phyloP scores from a whole-genome alignment of 768 basidiomycete species.

The Gautieria morchelliformis region DNA sequence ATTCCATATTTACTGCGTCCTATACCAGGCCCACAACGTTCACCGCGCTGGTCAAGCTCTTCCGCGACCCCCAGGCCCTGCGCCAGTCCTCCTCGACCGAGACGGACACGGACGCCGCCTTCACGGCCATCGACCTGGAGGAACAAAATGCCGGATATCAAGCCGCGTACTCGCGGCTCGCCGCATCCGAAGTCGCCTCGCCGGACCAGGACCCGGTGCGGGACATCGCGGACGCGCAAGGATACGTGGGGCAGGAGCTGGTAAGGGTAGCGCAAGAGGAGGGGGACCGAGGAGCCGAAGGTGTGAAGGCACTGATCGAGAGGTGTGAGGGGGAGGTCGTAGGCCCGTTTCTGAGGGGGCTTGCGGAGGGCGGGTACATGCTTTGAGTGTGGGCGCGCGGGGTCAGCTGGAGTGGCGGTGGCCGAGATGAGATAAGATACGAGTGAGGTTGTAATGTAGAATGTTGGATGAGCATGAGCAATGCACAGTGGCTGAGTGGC shows the following conservation, averaged over 20 bases:
- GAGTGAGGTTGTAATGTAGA: not conserved
- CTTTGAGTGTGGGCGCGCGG: not conserved
- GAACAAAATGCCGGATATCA: conserved; percentile 90
- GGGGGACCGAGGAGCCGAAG: not conserved
- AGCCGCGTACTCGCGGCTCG: conserved; percentile 85
- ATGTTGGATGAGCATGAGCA: no score
- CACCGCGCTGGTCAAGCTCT: conserved; percentile 62
- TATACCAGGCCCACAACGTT: conserved; percentile 56
- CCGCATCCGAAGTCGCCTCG: conserved; percentile 57
- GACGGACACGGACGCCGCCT: conserved; percentile 43
- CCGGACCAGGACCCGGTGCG: conserved; percentile 39
- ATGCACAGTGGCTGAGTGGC: no score
- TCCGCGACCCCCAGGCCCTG: conserved; percentile 65
- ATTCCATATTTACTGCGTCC: not conserved
- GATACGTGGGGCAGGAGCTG: not conserved
- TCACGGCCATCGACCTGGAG: conserved; percentile 81
- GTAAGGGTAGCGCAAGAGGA: not conserved
- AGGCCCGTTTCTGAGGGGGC: not conserved
- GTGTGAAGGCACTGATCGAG: no score
- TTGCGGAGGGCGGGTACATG: not conserved
- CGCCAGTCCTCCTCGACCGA: conserved; percentile 25
- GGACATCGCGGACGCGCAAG: not conserved
- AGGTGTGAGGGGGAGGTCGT: no score
- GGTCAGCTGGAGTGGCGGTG: not conserved
- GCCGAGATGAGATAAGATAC: not conserved